Conservation (phyloP, 164 flowering plant genomes). For the Echeveria elegans region DNA sequence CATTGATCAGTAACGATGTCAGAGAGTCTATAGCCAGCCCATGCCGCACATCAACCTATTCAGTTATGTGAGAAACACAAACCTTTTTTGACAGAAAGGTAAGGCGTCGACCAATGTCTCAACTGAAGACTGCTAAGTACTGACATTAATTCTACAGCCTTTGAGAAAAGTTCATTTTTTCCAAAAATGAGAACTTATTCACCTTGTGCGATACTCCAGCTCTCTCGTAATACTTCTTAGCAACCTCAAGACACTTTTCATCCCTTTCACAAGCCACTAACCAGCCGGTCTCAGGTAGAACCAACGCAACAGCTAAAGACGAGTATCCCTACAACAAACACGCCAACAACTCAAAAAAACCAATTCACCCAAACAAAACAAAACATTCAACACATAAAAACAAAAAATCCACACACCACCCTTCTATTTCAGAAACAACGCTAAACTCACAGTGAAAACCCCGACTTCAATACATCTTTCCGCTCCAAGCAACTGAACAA, state of each 20-base stretch:
- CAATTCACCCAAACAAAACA: not conserved
- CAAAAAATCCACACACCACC: not conserved
- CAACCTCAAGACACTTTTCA: slow-evolving; percentile 61
- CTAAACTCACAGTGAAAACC: slow-evolving; percentile 46
- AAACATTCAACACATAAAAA: not conserved
- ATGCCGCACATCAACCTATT: slow-evolving; percentile 59
- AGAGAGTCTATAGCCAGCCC: slow-evolving; percentile 68
- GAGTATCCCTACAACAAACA: slow-evolving; percentile 60
- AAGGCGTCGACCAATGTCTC: not conserved
- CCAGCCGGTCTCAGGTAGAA: slow-evolving; percentile 67
- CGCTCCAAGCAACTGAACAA: slow-evolving; percentile 75
- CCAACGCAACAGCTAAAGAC: slow-evolving; percentile 82
- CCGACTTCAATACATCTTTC: slow-evolving; percentile 82
- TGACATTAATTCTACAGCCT: not conserved
- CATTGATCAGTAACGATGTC: slow-evolving; percentile 48
- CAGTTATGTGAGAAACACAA: not conserved
- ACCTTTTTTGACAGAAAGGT: not conserved
- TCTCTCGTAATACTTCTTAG: slow-evolving; percentile 53
- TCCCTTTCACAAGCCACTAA: slow-evolving; percentile 70
- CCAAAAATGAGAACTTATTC: not conserved
- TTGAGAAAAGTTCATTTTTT: not conserved
- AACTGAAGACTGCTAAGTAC: not conserved
- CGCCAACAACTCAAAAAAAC: not conserved
- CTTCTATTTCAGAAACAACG: not conserved
- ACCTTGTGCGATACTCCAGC: slow-evolving; percentile 92